phyloP scores from a whole-genome alignment of 2,329 filamentous ascomycete genomes.

The Curvularia spicifera region DNA sequence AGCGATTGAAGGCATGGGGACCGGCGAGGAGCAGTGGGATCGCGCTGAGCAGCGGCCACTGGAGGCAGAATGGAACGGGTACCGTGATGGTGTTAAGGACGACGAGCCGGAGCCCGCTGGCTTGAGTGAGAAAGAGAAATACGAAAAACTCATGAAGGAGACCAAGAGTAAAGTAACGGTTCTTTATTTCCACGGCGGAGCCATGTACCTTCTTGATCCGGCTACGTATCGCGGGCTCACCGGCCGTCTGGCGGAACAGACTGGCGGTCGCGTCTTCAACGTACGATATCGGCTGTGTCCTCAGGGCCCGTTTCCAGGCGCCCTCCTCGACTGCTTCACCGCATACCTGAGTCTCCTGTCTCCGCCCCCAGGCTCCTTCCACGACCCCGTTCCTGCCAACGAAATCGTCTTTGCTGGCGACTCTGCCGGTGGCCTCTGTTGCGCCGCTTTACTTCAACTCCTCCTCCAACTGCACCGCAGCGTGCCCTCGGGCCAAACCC shows the following conservation, averaged over 20 bases:
- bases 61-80: slow-evolving; percentile 79
- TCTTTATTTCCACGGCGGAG: slow-evolving; percentile 79
- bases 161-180: slow-evolving; percentile 67
- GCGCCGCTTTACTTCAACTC: slow-evolving; percentile 70
- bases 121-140: slow-evolving; percentile 69
- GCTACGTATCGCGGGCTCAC: slow-evolving; percentile 66
- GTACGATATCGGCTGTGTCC: slow-evolving; percentile 78
- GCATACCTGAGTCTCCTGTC: slow-evolving; percentile 77
- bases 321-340: slow-evolving; percentile 73
- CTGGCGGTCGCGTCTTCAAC: slow-evolving; percentile 71
- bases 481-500: slow-evolving; percentile 49
- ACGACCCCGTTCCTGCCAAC: slow-evolving; percentile 67
- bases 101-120: slow-evolving; percentile 58
- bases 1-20: slow-evolving; percentile 63
- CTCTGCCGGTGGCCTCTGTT: slow-evolving; percentile 76
- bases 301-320: slow-evolving; percentile 75
- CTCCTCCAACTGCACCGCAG: slow-evolving; percentile 67
- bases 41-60: slow-evolving; percentile 63
- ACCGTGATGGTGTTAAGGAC: slow-evolving; percentile 62
- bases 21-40: slow-evolving; percentile 40
- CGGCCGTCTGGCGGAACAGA: slow-evolving; percentile 69
- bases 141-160: slow-evolving; percentile 70
- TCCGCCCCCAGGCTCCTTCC: slow-evolving; percentile 70
- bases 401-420: slow-evolving; percentile 77
- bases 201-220: slow-evolving; percentile 75